Base-by-base conservation (phyloP, 805 yeast species). In the Clavispora santaluciae region DNA sequence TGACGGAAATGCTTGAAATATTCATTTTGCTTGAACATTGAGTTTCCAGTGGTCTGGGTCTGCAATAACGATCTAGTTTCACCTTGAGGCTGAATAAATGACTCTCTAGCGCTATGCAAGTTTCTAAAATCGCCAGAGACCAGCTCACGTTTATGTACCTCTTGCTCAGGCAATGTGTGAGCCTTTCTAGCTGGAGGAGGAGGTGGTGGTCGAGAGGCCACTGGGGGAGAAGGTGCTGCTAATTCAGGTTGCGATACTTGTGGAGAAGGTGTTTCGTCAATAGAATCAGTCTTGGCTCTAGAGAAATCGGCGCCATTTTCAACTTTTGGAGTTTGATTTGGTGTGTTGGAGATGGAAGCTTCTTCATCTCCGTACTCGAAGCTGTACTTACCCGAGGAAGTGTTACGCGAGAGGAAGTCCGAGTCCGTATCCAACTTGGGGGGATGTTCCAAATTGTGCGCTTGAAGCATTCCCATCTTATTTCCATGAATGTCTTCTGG, bases 171-270 rank as follows among this genome's bases (percentile, higher is more conserved):
- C 22, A 22, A 28, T 20, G 29, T 21, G 22, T 51, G 48, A 11
- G 67, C 69, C 51, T 75, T 78, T 56, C 83, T 70, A 2, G 81
- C 65, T 28, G 81, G 82, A 15, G 82, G 83, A 26, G 79, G 76
- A 4, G 74, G 72, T 5, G 83, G 82, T 3, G 77, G 39, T 30
- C 33, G 33, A 5, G 26, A 6, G 5, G 16, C 6, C 12, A 16
- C 29, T 25, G 6, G 29, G 5, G 6, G 29, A 10, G 16, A n/a
- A 25, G 8, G 16, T 3, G 29, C 29, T n/a, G 29, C 16, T 5
- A 5, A 17, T 12, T 7, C 30, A 4, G 30, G 20, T 15, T 28
- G 20, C 5, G 30, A 4, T n/a, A 25, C 8, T n/a, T 25, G 16
- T 3, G 16, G 5, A 8, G 29, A 25, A 25, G 29, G 9, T n/a